These are phyloP conservation scores for Pythium scleroteichum DNA, from an alignment of 352 stramenopile genomes.

Conservation along the genomic window DNA sequence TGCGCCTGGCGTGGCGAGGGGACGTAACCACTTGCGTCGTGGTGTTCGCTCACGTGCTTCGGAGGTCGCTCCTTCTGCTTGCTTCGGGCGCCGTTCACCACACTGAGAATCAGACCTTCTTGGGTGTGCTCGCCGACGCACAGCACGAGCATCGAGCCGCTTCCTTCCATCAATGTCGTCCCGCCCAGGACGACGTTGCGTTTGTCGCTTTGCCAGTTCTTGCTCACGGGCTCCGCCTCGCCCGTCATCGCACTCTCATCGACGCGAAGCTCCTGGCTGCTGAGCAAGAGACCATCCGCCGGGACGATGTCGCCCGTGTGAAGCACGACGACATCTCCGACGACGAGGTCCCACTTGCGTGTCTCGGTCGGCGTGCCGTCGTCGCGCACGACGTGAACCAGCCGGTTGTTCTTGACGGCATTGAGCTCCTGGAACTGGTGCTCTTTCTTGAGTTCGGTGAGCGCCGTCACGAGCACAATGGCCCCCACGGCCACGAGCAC, in stretches of 20 bases:
- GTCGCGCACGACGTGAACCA: conserved; percentile 44
- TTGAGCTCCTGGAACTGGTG: conserved; percentile 71
- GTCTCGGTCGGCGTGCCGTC: conserved; percentile 26
- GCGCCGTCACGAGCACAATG: conserved; percentile 85
- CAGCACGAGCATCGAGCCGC: conserved; percentile 81
- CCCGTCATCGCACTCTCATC: conserved; percentile 46
- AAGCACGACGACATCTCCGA: conserved; percentile 45
- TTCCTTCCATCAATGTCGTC: conserved; percentile 83
- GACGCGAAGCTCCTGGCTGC: conserved; percentile 40
- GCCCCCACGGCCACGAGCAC: conserved; percentile 86
- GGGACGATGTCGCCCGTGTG: conserved; percentile 41
- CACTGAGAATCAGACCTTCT: conserved; percentile 75
- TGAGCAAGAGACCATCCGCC: conserved; percentile 41
- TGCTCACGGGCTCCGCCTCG: conserved; percentile 38
- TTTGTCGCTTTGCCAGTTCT: conserved; percentile 28
- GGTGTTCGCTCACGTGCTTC: background rate
- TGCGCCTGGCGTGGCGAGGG: conserved; percentile 24
- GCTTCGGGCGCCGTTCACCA: conserved; percentile 35
- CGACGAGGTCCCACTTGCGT: conserved; percentile 35
- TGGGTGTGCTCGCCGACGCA: conserved; percentile 87
- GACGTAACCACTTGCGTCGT: conserved; percentile 19
- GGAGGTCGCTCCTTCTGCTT: background rate
- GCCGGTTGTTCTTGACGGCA: conserved; percentile 62
- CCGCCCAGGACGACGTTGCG: conserved; percentile 80
- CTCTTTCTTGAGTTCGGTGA: conserved; percentile 89